These are phyloP conservation scores for Cardamine chenopodiifolia DNA, from an alignment of 345 rosid species.

Conservation along the genomic window DNA sequence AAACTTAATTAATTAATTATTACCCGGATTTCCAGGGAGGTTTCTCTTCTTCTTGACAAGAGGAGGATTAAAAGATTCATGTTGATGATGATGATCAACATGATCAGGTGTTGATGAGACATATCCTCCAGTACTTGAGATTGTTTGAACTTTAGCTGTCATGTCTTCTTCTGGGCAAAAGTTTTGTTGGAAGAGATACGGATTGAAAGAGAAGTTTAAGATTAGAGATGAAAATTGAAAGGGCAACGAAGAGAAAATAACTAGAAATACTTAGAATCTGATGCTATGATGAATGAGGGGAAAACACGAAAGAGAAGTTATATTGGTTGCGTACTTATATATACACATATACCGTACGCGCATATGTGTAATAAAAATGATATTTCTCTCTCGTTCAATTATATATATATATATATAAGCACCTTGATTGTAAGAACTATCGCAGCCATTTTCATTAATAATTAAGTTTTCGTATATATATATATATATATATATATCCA, in stretches of 20 bases:
- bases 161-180: slow-evolving; percentile 24
- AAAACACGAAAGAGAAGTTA: slow-evolving; percentile 32
- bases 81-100: slow-evolving; percentile 33
- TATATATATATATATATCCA: too few species aligned
- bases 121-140: slow-evolving; percentile 37
- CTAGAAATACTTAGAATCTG: slow-evolving; percentile 11
- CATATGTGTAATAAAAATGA: slow-evolving; percentile 7
- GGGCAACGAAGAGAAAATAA: background rate
- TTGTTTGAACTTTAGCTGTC: slow-evolving; percentile 37
- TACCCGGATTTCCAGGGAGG: slow-evolving; percentile 98
- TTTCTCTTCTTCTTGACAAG: slow-evolving; percentile 80
- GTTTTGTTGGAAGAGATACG: slow-evolving; percentile 25
- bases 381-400: background rate
- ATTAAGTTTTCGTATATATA: background rate
- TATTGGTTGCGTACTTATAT: slow-evolving; percentile 27
- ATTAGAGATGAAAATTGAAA: background rate
- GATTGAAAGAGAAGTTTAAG: background rate
- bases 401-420: background rate
- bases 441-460: slow-evolving; percentile 25
- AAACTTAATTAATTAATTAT: background rate
- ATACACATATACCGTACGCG: background rate
- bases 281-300: slow-evolving; percentile 24
- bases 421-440: slow-evolving; percentile 35
- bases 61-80: slow-evolving; percentile 49
- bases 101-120: slow-evolving; percentile 35